A percentile compares a stretch with the other conserved stretches of the same genome.
Evolutionary conservation across 2,329 filamentous ascomycete species (phyloP).

Genomic region (Hypoxylon sp.): DNA sequence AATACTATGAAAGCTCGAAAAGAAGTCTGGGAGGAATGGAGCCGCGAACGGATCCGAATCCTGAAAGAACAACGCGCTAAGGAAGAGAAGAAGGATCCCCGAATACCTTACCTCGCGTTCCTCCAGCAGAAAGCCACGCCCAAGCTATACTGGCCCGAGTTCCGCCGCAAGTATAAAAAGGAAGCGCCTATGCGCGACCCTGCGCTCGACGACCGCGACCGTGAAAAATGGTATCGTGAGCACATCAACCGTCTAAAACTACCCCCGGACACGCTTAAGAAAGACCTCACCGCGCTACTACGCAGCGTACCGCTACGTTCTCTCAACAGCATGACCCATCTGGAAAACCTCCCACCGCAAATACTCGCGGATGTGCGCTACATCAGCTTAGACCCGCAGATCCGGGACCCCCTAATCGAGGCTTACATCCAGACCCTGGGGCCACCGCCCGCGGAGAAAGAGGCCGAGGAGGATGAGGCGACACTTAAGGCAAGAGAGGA

Average conservation of each 20-base stretch:
- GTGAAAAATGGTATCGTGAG: slow-evolving; percentile 85
- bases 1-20: slow-evolving; percentile 84
- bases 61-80: slow-evolving; percentile 80
- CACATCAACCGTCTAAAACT: slow-evolving; percentile 78
- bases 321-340: slow-evolving; percentile 72
- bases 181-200: slow-evolving; percentile 85
- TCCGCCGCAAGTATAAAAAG: slow-evolving; percentile 90
- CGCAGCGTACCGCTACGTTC: slow-evolving; percentile 70
- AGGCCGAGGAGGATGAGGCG: slow-evolving; percentile 65
- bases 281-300: slow-evolving; percentile 77
- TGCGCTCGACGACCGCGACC: slow-evolving; percentile 79
- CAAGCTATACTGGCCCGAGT: slow-evolving; percentile 98
- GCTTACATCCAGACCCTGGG: slow-evolving; percentile 76
- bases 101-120: slow-evolving; percentile 85
- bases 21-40: slow-evolving; percentile 89
- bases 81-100: slow-evolving; percentile 85
- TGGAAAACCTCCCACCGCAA: slow-evolving; percentile 71
- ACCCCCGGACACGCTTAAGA: slow-evolving; percentile 75
- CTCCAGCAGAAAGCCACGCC: slow-evolving; percentile 86
- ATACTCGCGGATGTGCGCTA: slow-evolving; percentile 78
- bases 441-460: slow-evolving; percentile 65
- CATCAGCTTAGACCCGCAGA: slow-evolving; percentile 73
- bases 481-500: slow-evolving; percentile 66
- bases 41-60: slow-evolving; percentile 79
- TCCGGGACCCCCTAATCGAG: slow-evolving; percentile 76